Base-by-base conservation (phyloP, 2,329 filamentous ascomycete species). In the Hypoxylon sp. region DNA sequence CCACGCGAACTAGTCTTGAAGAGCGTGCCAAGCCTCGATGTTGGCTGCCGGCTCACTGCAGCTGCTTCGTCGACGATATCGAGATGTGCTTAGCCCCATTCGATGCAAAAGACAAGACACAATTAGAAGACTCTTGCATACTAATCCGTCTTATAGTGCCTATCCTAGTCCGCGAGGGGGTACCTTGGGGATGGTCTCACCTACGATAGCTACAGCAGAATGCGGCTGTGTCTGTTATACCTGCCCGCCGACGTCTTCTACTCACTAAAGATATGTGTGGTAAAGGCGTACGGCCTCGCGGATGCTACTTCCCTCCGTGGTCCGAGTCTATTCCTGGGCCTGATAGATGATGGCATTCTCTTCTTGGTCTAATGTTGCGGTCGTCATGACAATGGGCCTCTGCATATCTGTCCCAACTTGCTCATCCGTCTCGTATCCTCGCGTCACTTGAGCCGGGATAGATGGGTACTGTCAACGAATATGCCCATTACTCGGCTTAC, bases 271-370 rank as follows among this genome's bases (percentile, higher is more conserved):
- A 59, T 49, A 56, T 51, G 32, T 39, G 19, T 55, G 48, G 8
- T 34, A 17, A 41, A 49, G 34, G 30, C 49, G 51, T 64, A 61
- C 59, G 20, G 59, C 63, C 62, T 57, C 62, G n/a, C 37, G 19
- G 30, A 51, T 50, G 55, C 63, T 59, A 34, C 55, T 58, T 28
- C 53, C 48, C 26, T 17, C 17, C 17, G n/a, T 22, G 20, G 34
- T 34, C 58, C 50, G 57, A 52, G 53, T 59, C 59, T 64, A 68
- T 66, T 68, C 61, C 65, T 58, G 59, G 62, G 47, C 37, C 50
- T 52, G 20, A 49, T 19, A 26, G 13, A 49, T 37, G 39, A 37
- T 56, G 20, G 39, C 39, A n/a, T 51, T 47, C 34, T 51, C 26
- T 44, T 58, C 48, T 56, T 50, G 48, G 46, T 43, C 32, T 55